Evolutionary conservation across 2,329 filamentous ascomycete genomes (phyloP), one percentile per base, ranked within the genome.

Genomic region (Ascochyta pisi): DNA sequence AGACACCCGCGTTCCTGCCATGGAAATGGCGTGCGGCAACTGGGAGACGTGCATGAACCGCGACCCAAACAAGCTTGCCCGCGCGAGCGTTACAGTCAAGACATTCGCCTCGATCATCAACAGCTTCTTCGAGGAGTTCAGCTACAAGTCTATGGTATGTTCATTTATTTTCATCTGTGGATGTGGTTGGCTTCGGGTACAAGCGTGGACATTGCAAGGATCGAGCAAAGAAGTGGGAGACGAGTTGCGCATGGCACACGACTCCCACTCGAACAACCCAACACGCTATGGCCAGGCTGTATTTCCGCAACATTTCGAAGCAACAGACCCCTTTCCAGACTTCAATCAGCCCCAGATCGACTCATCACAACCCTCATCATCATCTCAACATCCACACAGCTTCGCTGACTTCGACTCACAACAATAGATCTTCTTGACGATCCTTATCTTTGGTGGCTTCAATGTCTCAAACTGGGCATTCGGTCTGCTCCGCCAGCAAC

Each of bases 61-160:
- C 62, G 91, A 97, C 68, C 88, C 92, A 0, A 83, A 87, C 40
- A 86, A 86, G 52, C 86, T 96, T 52, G 92, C 91, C 63, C 83
- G 89, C 34, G 89, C 94, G 38, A 89, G 88, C 67, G 86, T 96
- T 35, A 91, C 89, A 16, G 93, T 92, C 5, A 89, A 91, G 69
- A 95, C 93, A 24, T 90, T 97, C 71, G 94, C 94, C 0, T 87
- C 92, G 70, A 96, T 99, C 37, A 89, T 98, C 76, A 97, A 98
- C 73, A 89, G 89, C 68, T 97, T 98, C 74, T 88, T 96, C 4
- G 92, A 96, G 66, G 88, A 91, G 6, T 93, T 98, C 75, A 92
- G 89, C 61, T 89, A 91, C 76, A 97, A 97, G 76, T 85, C 87
- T 10, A 88, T 90, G 82, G 85, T 87, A 81, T 60, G 54, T 67